Conservation (phyloP, 2,329 filamentous ascomycete species). For the Ophiosphaerella narmari region DNA sequence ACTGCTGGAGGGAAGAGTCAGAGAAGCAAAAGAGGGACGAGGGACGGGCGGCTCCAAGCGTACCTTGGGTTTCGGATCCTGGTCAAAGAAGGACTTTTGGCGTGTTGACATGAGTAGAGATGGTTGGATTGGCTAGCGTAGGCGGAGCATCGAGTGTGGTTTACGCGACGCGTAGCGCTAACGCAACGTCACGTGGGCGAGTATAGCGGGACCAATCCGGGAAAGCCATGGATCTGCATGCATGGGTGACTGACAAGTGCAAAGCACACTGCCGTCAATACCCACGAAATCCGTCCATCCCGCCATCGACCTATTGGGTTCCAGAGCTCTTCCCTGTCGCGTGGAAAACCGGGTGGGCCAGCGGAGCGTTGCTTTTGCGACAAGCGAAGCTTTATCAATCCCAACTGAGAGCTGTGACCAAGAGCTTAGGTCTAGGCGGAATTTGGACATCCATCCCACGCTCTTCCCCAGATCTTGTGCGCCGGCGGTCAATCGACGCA, state of each 20-base stretch:
- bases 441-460: constrained; percentile 33
- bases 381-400: constrained; percentile 20
- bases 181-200: no score
- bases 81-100: constrained; percentile 59
- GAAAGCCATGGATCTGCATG: neutral
- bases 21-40: neutral
- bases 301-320: no score
- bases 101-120: constrained; percentile 49
- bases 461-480: constrained; percentile 35
- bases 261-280: no score
- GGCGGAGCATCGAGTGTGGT: constrained; percentile 13
- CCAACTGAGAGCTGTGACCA: constrained; percentile 23
- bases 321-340: neutral
- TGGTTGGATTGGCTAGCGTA: neutral
- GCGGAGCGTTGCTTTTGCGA: constrained; percentile 13
- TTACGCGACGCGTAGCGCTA: neutral
- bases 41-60: neutral
- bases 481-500: constrained; percentile 11
- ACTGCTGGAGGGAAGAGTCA: constrained; percentile 19
- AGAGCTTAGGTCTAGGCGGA: constrained; percentile 5
- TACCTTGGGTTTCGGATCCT: constrained; percentile 51
- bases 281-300: neutral
- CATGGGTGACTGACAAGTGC: no score
- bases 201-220: no score
- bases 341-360: constrained; percentile 5